Conservation (phyloP, 768 basidiomycete genomes). For the Russula virescens region DNA sequence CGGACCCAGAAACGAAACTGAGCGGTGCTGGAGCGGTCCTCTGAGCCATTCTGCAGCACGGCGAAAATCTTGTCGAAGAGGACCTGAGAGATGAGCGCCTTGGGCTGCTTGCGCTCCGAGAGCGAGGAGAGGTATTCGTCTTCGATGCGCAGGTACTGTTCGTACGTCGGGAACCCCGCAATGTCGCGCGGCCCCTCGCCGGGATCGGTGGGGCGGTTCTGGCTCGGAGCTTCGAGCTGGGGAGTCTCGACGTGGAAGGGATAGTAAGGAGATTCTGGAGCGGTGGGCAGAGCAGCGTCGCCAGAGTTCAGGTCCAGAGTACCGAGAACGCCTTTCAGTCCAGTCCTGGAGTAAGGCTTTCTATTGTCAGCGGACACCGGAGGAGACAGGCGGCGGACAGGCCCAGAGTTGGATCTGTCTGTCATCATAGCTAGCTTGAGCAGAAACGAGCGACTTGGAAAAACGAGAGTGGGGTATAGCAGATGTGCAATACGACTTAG, state of each 20-base stretch:
- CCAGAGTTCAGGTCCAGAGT: conserved; percentile 21
- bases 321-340: conserved; percentile 19
- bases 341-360: conserved; percentile 20
- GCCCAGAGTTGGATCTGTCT: conserved; percentile 17
- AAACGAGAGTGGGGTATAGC: conserved; percentile 11
- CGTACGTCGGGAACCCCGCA: conserved; percentile 22
- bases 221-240: conserved; percentile 15
- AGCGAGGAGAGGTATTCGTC: conserved; percentile 20
- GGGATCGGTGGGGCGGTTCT: not conserved
- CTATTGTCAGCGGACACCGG: conserved; percentile 13
- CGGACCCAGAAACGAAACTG: conserved; percentile 27
- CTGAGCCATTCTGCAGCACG: conserved; percentile 20
- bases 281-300: conserved; percentile 5
- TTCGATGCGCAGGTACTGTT: conserved; percentile 23
- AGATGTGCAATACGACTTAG: conserved; percentile 11
- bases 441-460: conserved; percentile 13
- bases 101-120: conserved; percentile 23
- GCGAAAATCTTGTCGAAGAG: conserved; percentile 21
- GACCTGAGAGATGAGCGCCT: conserved; percentile 25
- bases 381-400: conserved; percentile 18
- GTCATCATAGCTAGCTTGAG: conserved; percentile 21
- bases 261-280: conserved; percentile 17
- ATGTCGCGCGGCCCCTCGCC: conserved; percentile 15
- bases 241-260: conserved; percentile 18
- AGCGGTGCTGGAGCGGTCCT: conserved; percentile 19